Evolutionary conservation across 176 grass and related monocot genomes (phyloP).

Genomic region (Zoysia pacifica): DNA sequence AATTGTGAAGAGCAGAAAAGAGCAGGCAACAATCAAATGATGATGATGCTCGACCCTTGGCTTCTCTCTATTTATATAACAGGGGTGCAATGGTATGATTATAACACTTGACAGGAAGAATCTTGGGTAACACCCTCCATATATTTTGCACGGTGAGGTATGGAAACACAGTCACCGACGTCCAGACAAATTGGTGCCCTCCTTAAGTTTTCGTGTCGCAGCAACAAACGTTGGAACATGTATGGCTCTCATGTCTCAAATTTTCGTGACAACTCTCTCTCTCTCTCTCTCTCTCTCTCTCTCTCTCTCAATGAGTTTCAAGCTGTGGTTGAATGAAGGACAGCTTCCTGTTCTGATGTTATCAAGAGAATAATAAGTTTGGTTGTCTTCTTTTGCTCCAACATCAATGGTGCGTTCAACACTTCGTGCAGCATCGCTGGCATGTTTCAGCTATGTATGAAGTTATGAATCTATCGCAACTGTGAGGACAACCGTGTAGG

Average conservation of each 20-base stretch:
- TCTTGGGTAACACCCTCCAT: conserved; percentile 18
- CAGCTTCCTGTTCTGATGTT: neutral
- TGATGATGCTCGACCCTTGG: conserved; percentile 24
- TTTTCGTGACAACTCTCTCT: conserved; percentile 19
- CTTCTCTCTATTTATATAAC: conserved; percentile 20
- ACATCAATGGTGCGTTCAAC: neutral
- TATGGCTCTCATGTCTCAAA: conserved; percentile 35
- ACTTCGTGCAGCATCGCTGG: neutral
- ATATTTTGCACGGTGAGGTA: neutral
- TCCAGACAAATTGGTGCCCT: conserved; percentile 7
- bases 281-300: too few species aligned
- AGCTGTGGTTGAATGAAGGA: conserved; percentile 10
- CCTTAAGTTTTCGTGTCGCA: neutral
- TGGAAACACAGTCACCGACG: conserved; percentile 20
- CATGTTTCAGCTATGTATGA: neutral
- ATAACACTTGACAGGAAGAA: conserved; percentile 40
- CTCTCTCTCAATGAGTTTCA: conserved; percentile 2
- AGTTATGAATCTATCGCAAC: neutral
- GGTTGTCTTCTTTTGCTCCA: neutral
- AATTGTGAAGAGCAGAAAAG: conserved; percentile 10
- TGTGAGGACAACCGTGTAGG: neutral
- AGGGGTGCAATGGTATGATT: conserved; percentile 18
- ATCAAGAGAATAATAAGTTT: conserved; percentile 5
- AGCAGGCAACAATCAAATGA: neutral
- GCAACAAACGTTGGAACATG: neutral